Evolutionary conservation across 805 yeast species (phyloP).

Genomic region (Wickerhamiella vanderwaltii): DNA sequence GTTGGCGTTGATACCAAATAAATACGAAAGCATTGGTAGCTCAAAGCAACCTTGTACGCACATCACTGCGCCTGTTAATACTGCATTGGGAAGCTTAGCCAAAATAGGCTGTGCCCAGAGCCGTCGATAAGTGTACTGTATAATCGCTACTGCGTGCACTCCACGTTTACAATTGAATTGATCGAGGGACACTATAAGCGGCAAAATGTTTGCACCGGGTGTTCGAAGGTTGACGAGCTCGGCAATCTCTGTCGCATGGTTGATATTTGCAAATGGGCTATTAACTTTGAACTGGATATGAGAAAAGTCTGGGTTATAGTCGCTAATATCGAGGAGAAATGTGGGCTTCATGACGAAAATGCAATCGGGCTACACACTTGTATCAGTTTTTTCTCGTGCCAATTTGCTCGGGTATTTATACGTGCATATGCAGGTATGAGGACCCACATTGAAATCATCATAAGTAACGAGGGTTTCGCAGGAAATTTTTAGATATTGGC

Average conservation of each 20-base stretch:
- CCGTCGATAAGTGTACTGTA: not conserved
- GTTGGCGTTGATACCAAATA: not conserved
- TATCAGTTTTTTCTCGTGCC: too few relatives aligned
- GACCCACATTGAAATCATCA: too few relatives aligned
- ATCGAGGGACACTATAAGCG: not conserved
- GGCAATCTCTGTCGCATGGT: not conserved
- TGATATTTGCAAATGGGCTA: not conserved
- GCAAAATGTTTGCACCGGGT: not conserved
- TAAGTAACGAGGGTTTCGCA: too few relatives aligned
- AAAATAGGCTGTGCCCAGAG: not conserved
- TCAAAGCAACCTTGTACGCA: not conserved
- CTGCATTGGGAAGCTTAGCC: not conserved
- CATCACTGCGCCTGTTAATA: not conserved
- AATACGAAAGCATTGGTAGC: not conserved
- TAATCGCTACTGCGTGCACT: not conserved
- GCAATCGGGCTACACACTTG: too few relatives aligned
- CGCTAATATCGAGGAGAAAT: not conserved
- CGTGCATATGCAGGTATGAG: too few relatives aligned
- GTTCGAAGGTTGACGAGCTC: not conserved
- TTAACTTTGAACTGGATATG: not conserved
- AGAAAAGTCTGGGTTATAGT: not conserved
- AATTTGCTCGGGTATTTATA: too few relatives aligned
- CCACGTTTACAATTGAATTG: not conserved
- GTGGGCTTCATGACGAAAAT: slow-evolving; percentile 3
- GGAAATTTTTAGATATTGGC: too few relatives aligned